A percentile compares a stretch with the other conserved stretches of the same genome.
Evolutionary conservation across 2,329 filamentous ascomycete species (phyloP).

Genomic region (Blastomyces emzantsi): DNA sequence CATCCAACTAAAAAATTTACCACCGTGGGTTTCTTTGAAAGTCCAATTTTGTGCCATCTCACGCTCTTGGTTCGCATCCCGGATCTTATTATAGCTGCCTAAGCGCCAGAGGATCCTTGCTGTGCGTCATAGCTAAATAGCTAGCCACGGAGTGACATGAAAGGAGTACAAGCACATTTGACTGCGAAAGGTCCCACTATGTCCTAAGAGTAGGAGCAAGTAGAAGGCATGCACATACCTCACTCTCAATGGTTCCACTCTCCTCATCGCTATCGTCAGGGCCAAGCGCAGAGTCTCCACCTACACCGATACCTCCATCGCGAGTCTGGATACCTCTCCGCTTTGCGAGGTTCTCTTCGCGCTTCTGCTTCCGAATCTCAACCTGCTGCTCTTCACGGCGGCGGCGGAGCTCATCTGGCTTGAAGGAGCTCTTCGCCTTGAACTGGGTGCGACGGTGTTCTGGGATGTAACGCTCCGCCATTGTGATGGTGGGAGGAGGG

Average conservation of each 20-base stretch:
- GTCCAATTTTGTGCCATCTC: neutral
- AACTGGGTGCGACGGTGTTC: slow-evolving; percentile 99
- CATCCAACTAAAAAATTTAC: neutral
- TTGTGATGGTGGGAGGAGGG: slow-evolving; percentile 42
- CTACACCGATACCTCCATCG: slow-evolving; percentile 51
- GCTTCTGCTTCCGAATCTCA: slow-evolving; percentile 96
- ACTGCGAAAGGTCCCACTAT: neutral
- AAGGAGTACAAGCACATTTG: neutral
- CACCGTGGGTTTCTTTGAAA: neutral
- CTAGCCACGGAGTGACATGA: neutral
- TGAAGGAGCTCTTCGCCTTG: slow-evolving; percentile 99
- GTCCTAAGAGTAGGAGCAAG: neutral
- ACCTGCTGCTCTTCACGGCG: slow-evolving; percentile 99
- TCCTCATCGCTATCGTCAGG: slow-evolving; percentile 99
- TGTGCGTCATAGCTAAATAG: neutral
- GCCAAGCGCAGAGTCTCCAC: slow-evolving; percentile 64
- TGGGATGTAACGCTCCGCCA: slow-evolving; percentile 99
- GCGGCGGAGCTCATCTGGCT: slow-evolving; percentile 95
- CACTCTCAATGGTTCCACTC: slow-evolving; percentile 83
- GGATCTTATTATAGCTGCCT: neutral
- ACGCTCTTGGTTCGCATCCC: neutral
- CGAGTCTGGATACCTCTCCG: slow-evolving; percentile 83
- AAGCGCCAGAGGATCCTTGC: neutral
- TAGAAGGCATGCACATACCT: slow-evolving; percentile 55
- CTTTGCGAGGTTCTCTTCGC: slow-evolving; percentile 98